phyloP scores from a whole-genome alignment of 2,329 filamentous ascomycete species.

The Penicillium sclerotigenum region DNA sequence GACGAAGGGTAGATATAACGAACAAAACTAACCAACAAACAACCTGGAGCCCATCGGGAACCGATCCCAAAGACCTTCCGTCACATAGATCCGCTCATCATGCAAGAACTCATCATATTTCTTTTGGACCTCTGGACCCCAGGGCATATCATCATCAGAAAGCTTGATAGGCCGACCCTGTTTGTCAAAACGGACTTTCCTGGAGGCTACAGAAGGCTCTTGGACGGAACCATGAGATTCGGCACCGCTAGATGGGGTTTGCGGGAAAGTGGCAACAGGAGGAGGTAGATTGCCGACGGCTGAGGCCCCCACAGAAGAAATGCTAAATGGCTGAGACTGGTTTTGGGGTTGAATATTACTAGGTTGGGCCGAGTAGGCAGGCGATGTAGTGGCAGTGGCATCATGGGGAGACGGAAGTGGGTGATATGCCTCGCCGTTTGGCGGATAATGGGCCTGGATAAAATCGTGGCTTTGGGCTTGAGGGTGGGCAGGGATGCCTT shows the following conservation, averaged over 20 bases:
- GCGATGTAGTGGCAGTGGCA: conserved; percentile 24
- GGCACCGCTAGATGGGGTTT: conserved; percentile 23
- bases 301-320: conserved; percentile 37
- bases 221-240: conserved; percentile 21
- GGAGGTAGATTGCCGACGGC: conserved; percentile 39
- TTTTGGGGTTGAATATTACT: conserved; percentile 33
- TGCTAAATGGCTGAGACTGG: conserved; percentile 25
- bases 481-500: conserved; percentile 45
- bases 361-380: conserved; percentile 31
- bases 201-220: conserved; percentile 22
- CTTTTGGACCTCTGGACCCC: conserved; percentile 49
- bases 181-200: conserved; percentile 29
- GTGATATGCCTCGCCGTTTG: conserved; percentile 43
- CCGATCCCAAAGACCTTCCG: conserved; percentile 52
- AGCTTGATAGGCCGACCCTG: conserved; percentile 22
- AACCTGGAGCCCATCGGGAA: conserved; percentile 49
- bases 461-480: conserved; percentile 43
- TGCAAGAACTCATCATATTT: conserved; percentile 52
- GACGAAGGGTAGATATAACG: neutral
- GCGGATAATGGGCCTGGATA: conserved; percentile 37
- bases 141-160: conserved; percentile 44
- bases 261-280: conserved; percentile 39
- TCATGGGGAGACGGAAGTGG: conserved; percentile 30
- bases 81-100: conserved; percentile 51
- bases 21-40: conserved; percentile 46